These are phyloP conservation scores for Trypanosoma platydactyli DNA, from an alignment of 208 protist genomes.

Conservation along the genomic window DNA sequence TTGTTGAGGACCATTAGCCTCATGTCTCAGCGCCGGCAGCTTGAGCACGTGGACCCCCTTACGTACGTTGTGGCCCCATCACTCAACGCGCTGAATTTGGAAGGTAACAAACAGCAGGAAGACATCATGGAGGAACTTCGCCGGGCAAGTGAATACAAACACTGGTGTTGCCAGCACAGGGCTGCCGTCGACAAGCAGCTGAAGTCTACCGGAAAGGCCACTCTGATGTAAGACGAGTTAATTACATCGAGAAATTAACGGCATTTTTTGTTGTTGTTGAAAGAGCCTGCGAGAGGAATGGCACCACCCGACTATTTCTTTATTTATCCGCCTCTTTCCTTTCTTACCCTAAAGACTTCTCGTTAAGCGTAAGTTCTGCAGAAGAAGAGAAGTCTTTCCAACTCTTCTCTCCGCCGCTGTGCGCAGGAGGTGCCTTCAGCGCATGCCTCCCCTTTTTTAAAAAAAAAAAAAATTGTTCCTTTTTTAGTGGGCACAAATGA, in stretches of 20 bases:
- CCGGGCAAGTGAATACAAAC: slow-evolving; percentile 26
- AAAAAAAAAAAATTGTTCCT: too few relatives aligned
- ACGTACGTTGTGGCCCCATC: slow-evolving; percentile 37
- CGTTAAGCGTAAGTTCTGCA: too few relatives aligned
- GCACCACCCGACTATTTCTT: too few relatives aligned
- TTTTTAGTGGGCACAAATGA: too few relatives aligned
- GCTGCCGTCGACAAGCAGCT: slow-evolving; percentile 35
- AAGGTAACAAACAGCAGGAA: slow-evolving; percentile 25
- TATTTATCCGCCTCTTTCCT: slow-evolving; percentile 17
- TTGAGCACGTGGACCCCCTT: slow-evolving; percentile 27
- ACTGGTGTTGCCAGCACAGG: slow-evolving; percentile 31
- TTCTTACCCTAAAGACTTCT: too few relatives aligned
- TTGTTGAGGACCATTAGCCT: slow-evolving; percentile 32
- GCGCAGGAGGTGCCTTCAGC: too few relatives aligned
- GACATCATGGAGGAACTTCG: slow-evolving; percentile 25
- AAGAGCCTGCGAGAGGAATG: too few relatives aligned
- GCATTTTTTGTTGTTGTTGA: too few relatives aligned
- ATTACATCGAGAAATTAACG: too few relatives aligned
- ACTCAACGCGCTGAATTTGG: slow-evolving; percentile 29
- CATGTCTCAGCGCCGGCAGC: slow-evolving; percentile 8
- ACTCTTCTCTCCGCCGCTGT: too few relatives aligned
- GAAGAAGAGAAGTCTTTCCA: too few relatives aligned
- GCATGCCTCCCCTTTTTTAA: too few relatives aligned
- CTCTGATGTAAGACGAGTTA: slow-evolving; percentile 29
- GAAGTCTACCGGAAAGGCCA: slow-evolving; percentile 21